Conservation (phyloP, 257 asterid genomes). For the Solanum sejunctum region DNA sequence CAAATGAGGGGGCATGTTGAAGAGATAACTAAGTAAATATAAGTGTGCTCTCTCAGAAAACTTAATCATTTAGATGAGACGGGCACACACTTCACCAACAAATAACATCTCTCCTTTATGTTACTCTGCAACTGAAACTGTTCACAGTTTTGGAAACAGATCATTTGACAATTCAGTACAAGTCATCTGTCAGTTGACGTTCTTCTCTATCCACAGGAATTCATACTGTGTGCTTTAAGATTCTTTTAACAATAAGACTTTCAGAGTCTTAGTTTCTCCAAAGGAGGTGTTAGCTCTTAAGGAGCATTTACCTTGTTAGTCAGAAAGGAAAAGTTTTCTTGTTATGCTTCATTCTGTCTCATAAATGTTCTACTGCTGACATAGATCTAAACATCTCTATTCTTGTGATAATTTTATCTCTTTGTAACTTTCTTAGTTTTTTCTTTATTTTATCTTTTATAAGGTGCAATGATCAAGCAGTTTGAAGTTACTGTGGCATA, state of each 20-base stretch:
- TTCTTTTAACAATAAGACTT: background rate
- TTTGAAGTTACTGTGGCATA: slow-evolving; percentile 49
- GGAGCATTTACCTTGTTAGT: background rate
- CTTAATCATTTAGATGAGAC: background rate
- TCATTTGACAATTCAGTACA: background rate
- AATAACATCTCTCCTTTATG: background rate
- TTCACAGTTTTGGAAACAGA: background rate
- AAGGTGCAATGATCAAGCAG: slow-evolving; percentile 48
- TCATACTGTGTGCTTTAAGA: background rate
- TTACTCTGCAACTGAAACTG: background rate
- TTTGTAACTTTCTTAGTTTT: background rate
- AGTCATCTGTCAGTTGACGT: background rate
- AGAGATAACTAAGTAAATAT: background rate
- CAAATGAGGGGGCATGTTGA: background rate
- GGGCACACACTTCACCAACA: background rate
- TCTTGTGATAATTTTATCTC: background rate
- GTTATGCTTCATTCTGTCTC: background rate
- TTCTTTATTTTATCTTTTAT: background rate
- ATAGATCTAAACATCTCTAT: background rate
- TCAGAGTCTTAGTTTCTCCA: background rate
- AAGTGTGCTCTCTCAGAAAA: background rate
- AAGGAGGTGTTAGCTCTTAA: background rate
- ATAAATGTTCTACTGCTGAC: background rate
- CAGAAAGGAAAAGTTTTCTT: background rate
- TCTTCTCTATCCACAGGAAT: background rate